Evolutionary conservation across 164 flowering plant genomes (phyloP), one percentile per base, ranked within the genome.

Genomic region (Taxillus chinensis): DNA sequence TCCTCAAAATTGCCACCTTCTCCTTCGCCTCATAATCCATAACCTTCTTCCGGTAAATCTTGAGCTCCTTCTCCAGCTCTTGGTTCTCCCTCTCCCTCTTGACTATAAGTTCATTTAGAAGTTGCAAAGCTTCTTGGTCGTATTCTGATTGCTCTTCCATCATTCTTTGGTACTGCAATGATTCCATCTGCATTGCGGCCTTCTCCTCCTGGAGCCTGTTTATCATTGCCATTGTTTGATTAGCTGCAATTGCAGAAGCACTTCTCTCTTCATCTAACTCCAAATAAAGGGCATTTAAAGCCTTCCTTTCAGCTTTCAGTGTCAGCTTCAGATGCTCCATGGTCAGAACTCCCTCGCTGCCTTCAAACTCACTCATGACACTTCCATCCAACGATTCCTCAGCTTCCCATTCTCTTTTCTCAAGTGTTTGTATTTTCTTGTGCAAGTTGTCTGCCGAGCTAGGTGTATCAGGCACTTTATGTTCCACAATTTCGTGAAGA

Each of bases 211-310:
- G 98, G 54, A 92, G 95, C 70, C 95, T 68, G 1, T 81, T 86
- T 57, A 92, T 92, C 98, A 92, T 92, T 3, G 97, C 98, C 97
- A 92, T 88, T 4, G 98, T 90, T 60, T 92, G 89, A 70, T 80
- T 85, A 12, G 97, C 83, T 41, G 96, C 92, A 7, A 86, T 67
- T 0, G 96, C 95, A 45, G 96, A 78, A 5, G 97, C 98, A 67
- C 83, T 90, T 45, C 97, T 71, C 75, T 92, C 98, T 77, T 92
- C 92, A 67, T 92, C 97, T 42, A 92, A 75, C 65, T 92, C 98
- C 8, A 80, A 64, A 71, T 92, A 90, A 64, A 89, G 45, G 12
- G 80, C 82, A 37, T 69, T 71, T 41, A 86, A 52, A 15, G 90
- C 88, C 68, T 74, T 84, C 16, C 77, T 73, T 68, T 87, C 90